These are phyloP conservation scores for Microthyrium microscopicum DNA, from an alignment of 2,329 filamentous ascomycete species.

Conservation along the genomic window DNA sequence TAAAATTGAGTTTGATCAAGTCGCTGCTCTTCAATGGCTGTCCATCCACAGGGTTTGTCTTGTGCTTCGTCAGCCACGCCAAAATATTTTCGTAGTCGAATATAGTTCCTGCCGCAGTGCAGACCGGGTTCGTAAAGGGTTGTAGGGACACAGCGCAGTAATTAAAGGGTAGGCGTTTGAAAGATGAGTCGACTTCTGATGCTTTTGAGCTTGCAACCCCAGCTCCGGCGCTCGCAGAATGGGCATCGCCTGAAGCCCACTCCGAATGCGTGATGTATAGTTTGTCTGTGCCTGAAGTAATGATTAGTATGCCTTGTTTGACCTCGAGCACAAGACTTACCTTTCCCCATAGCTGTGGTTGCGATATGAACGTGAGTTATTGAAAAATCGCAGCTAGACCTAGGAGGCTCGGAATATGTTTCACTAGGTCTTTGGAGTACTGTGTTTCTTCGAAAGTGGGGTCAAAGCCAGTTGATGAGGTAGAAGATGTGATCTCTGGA, in stretches of 20 bases:
- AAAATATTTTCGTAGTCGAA: slow-evolving; percentile 93
- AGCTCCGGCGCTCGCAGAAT: slow-evolving; percentile 61
- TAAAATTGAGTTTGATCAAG: slow-evolving; percentile 78
- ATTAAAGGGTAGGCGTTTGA: slow-evolving; percentile 89
- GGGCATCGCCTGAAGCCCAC: slow-evolving; percentile 85
- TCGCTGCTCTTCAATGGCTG: slow-evolving; percentile 63
- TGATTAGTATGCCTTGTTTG: not conserved
- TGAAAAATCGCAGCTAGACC: too few relatives aligned
- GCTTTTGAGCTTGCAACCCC: slow-evolving; percentile 40
- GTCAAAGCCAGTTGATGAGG: too few relatives aligned
- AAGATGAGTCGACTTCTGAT: slow-evolving; percentile 37
- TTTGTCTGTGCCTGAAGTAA: slow-evolving; percentile 20
- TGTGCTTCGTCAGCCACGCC: slow-evolving; percentile 85
- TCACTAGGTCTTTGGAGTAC: too few relatives aligned
- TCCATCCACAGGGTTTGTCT: slow-evolving; percentile 81
- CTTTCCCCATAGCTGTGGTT: slow-evolving; percentile 3
- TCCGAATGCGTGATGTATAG: slow-evolving; percentile 81
- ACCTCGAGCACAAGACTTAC: not conserved
- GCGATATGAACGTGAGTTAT: too few relatives aligned
- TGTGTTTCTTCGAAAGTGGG: too few relatives aligned
- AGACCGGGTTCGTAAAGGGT: slow-evolving; percentile 88
- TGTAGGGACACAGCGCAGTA: slow-evolving; percentile 94
- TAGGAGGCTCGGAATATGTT: too few relatives aligned
- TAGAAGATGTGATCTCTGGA: too few relatives aligned
- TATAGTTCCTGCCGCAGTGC: slow-evolving; percentile 70